phyloP scores from a whole-genome alignment of 176 grass and related monocot species.

The Tillandsia fasciculata region DNA sequence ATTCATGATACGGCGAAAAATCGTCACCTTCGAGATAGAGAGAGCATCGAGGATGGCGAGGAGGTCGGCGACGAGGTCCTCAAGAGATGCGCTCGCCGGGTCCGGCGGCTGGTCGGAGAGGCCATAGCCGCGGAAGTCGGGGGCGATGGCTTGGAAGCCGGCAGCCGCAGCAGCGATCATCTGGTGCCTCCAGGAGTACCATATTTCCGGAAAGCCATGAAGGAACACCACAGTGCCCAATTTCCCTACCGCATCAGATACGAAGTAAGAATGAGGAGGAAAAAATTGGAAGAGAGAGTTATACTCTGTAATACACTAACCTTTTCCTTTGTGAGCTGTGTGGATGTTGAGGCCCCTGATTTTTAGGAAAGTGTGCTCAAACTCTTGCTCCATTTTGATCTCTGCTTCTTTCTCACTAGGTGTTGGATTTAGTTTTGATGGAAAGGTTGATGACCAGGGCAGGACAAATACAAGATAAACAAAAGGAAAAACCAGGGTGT shows the following conservation, averaged over 20 bases:
- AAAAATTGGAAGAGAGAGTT: neutral
- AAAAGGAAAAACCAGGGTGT: too few relatives aligned
- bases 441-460: too few relatives aligned
- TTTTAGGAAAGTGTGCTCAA: neutral
- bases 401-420: neutral
- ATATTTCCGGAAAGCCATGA: conserved; percentile 54
- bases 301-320: neutral
- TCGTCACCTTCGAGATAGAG: neutral
- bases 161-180: conserved; percentile 46
- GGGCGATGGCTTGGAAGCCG: conserved; percentile 51
- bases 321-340: conserved; percentile 22
- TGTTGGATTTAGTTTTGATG: too few relatives aligned
- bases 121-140: conserved; percentile 50
- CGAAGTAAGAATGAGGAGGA: neutral
- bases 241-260: neutral
- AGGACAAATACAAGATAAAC: too few relatives aligned
- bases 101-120: conserved; percentile 47
- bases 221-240: conserved; percentile 16
- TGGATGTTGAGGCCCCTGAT: conserved; percentile 39
- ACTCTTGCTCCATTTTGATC: neutral
- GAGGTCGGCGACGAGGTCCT: conserved; percentile 42
- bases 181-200: conserved; percentile 62
- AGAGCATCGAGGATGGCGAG: conserved; percentile 19
- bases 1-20: neutral
- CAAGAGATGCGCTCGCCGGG: conserved; percentile 24